Evolutionary conservation across 208 protist species (phyloP).

Genomic region (Trypanosoma avium): DNA sequence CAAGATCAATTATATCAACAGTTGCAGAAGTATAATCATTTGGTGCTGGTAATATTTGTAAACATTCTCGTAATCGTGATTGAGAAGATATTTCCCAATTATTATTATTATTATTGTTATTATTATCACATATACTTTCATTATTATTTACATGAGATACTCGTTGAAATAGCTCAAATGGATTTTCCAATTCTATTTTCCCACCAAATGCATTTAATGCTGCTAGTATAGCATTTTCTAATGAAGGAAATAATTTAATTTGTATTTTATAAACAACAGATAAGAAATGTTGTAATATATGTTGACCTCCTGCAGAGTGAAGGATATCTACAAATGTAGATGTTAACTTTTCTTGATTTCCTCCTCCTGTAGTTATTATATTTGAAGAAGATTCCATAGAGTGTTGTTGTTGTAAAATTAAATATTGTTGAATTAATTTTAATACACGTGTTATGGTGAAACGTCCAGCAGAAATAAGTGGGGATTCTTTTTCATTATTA

Average conservation of each 20-base stretch:
- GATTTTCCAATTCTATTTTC: conserved; percentile 10
- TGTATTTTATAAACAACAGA: conserved; percentile 38
- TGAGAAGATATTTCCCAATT: neutral
- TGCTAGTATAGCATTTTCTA: conserved; percentile 18
- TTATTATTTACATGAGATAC: neutral
- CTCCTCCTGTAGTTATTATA: too few relatives aligned
- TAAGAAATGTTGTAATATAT: conserved; percentile 54
- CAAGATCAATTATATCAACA: conserved; percentile 7
- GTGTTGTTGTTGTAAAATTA: conserved; percentile 50
- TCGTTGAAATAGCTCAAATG: conserved; percentile 17
- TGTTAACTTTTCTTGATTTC: conserved; percentile 5
- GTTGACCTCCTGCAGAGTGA: conserved; percentile 44
- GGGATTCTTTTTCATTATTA: neutral
- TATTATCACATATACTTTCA: neutral
- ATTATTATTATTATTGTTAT: conserved; percentile 1
- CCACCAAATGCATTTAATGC: conserved; percentile 30
- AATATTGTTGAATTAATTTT: conserved; percentile 46
- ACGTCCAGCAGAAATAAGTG: conserved; percentile 7
- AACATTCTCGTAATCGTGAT: conserved; percentile 24
- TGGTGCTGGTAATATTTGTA: conserved; percentile 14
- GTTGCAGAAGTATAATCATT: conserved; percentile 15
- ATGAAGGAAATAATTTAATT: conserved; percentile 4
- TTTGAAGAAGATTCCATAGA: conserved; percentile 32
- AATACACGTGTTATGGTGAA: conserved; percentile 35
- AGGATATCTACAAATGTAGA: conserved; percentile 41